phyloP scores from a whole-genome alignment of 2,329 filamentous ascomycete species.

The Neoscytalidium dimidiatum region DNA sequence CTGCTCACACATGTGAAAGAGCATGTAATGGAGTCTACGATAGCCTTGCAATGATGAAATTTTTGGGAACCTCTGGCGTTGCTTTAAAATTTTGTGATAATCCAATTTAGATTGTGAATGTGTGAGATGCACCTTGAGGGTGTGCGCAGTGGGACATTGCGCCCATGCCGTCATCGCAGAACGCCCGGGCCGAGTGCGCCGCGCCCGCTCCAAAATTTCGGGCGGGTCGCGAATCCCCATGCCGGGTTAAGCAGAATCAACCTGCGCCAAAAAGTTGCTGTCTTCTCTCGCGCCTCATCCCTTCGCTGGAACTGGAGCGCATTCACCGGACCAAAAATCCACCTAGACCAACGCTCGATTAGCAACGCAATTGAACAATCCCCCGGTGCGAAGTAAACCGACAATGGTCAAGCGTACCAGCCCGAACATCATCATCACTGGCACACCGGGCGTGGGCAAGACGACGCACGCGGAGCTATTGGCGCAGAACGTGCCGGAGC shows the following conservation, averaged over 20 bases:
- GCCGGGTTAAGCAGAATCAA: neutral
- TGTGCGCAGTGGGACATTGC: neutral
- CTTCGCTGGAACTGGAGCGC: neutral
- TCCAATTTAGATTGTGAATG: neutral
- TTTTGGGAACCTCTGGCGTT: neutral
- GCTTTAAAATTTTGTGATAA: neutral
- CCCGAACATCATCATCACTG: conserved; percentile 93
- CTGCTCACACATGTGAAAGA: conserved; percentile 1
- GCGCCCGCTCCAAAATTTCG: conserved; percentile 9
- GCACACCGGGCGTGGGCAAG: conserved; percentile 94
- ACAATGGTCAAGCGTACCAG: conserved; percentile 31
- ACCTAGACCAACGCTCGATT: neutral
- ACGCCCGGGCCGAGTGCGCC: neutral
- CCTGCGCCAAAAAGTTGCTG: neutral
- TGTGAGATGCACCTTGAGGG: neutral
- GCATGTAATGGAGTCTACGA: conserved; percentile 18
- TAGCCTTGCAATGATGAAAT: conserved; percentile 4
- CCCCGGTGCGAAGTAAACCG: neutral
- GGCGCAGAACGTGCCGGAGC: conserved; percentile 66
- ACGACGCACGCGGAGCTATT: conserved; percentile 87
- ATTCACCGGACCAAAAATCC: neutral
- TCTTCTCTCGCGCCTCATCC: neutral
- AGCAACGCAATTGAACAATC: neutral
- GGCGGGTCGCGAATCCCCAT: neutral
- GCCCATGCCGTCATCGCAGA: conserved; percentile 9